Percentiles rank a stretch among this genome's conserved stretches.
Conservation (phyloP, 345 rosid species). For the Boechera retrofracta region DNA sequence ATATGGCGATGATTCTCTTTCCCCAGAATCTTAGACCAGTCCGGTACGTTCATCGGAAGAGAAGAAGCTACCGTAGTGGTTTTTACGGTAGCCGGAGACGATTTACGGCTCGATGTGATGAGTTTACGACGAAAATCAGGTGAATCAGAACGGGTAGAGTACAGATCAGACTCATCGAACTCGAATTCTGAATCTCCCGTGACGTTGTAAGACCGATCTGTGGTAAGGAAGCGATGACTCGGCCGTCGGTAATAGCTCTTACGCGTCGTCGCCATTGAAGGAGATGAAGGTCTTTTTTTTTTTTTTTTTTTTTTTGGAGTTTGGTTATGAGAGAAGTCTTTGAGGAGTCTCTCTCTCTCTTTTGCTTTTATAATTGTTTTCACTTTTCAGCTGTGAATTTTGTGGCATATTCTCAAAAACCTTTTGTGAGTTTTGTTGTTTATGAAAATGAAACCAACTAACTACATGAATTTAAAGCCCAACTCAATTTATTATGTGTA, state of each 20-base stretch:
- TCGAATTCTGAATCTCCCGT: slow-evolving; percentile 32
- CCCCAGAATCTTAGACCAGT: slow-evolving; percentile 46
- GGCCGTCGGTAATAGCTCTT: slow-evolving; percentile 50
- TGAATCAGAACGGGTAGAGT: slow-evolving; percentile 26
- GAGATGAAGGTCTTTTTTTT: not conserved
- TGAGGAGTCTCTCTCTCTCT: slow-evolving; percentile 1
- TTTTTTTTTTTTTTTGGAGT: not conserved
- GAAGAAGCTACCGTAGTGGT: slow-evolving; percentile 12
- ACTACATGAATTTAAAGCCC: no score
- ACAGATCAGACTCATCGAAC: slow-evolving; percentile 46
- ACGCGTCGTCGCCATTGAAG: slow-evolving; percentile 54
- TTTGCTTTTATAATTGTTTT: slow-evolving; percentile 25
- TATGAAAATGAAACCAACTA: no score
- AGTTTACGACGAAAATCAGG: slow-evolving; percentile 28
- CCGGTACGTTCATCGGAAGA: slow-evolving; percentile 42
- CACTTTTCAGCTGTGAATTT: not conserved
- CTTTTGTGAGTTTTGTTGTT: no score
- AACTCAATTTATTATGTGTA: no score
- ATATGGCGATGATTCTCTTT: slow-evolving; percentile 22
- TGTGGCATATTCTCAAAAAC: no score
- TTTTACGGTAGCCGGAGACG: not conserved
- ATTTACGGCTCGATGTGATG: not conserved
- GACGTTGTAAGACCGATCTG: slow-evolving; percentile 28
- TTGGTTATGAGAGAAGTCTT: slow-evolving; percentile 23
- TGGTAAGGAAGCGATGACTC: slow-evolving; percentile 47